Base-by-base conservation (phyloP, 352 stramenopile genomes). In the Phytophthora tubulina region DNA sequence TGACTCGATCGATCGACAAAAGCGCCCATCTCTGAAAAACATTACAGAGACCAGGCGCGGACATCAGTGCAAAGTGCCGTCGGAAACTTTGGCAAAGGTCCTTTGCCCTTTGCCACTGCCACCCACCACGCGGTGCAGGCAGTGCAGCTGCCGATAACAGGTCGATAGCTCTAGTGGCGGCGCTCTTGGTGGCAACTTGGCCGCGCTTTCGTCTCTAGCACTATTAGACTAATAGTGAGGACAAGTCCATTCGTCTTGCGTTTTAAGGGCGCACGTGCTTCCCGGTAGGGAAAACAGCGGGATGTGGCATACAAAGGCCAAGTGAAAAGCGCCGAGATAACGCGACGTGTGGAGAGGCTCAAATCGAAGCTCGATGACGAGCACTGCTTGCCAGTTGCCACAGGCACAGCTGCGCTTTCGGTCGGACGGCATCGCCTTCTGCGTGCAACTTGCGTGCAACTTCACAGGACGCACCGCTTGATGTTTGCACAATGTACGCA, bases 221-320 rank as follows among this genome's bases (percentile, higher is more conserved):
- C 1, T 5, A 21, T 54, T 27, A 27, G 15, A 14, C 9, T 46
- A 7, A 27, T 46, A n/a, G 14, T 7, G 36, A 31, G 30, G n/a
- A 27, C 32, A 53, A 30, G 48, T 63, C 31, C 39, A 56, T 62
- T 33, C 32, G 17, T 21, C 33, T 48, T 48, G 57, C 52, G 2
- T 14, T 27, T 46, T 27, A n/a, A n/a, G 8, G 38, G 21, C 65
- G 65, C 68, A 72, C 68, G 68, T 75, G 68, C 68, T 67, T 74
- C 44, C 54, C 60, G 60, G 71, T 71, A 36, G 39, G 61, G 31
- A 44, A 45, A 62, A 58, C 51, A 70, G 66, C 58, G 35, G 32
- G 49, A 46, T 41, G 49, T 30, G 30, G 14, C 57, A 66, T 66
- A 50, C 21, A 39, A 39, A 66, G n/a, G 4, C 4, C 56, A 59